Evolutionary conservation across 306 rosid species (phyloP).

Genomic region (Casuarina cunninghamiana): DNA sequence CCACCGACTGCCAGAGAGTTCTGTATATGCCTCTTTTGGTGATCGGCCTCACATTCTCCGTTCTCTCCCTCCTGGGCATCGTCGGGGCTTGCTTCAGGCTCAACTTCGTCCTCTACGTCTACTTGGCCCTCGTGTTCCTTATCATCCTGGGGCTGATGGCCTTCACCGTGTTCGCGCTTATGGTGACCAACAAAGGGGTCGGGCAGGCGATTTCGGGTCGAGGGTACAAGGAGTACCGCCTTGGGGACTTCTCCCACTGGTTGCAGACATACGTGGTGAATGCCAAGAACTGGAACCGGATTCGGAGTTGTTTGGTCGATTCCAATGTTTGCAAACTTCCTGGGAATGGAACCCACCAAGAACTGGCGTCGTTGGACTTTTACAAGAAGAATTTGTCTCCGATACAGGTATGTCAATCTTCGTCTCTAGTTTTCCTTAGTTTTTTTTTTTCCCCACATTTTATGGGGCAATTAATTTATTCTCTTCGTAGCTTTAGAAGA

Average conservation of each 20-base stretch:
- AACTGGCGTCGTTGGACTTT: background rate
- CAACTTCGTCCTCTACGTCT: slow-evolving; percentile 51
- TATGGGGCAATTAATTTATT: background rate
- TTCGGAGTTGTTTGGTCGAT: slow-evolving; percentile 66
- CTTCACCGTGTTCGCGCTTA: slow-evolving; percentile 56
- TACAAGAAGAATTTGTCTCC: slow-evolving; percentile 54
- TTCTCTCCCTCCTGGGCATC: slow-evolving; percentile 59
- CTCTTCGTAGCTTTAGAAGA: background rate
- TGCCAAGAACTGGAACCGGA: slow-evolving; percentile 54
- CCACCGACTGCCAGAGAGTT: slow-evolving; percentile 58
- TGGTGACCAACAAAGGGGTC: slow-evolving; percentile 58
- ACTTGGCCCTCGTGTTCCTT: slow-evolving; percentile 47
- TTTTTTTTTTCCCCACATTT: background rate
- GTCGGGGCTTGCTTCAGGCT: slow-evolving; percentile 52
- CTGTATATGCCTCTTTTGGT: slow-evolving; percentile 58
- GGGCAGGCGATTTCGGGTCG: slow-evolving; percentile 52
- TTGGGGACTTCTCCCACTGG: slow-evolving; percentile 69
- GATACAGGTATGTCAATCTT: slow-evolving; percentile 47
- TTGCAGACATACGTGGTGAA: slow-evolving; percentile 64
- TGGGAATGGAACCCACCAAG: slow-evolving; percentile 15
- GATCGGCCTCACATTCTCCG: slow-evolving; percentile 42
- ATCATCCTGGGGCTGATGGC: slow-evolving; percentile 51
- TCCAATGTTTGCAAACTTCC: slow-evolving; percentile 54
- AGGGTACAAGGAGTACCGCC: slow-evolving; percentile 50
- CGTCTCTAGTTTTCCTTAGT: too few species aligned